A percentile compares a stretch with the other conserved stretches of the same genome.
Evolutionary conservation across 257 asterid species (phyloP).

Genomic region (Petrea volubilis): DNA sequence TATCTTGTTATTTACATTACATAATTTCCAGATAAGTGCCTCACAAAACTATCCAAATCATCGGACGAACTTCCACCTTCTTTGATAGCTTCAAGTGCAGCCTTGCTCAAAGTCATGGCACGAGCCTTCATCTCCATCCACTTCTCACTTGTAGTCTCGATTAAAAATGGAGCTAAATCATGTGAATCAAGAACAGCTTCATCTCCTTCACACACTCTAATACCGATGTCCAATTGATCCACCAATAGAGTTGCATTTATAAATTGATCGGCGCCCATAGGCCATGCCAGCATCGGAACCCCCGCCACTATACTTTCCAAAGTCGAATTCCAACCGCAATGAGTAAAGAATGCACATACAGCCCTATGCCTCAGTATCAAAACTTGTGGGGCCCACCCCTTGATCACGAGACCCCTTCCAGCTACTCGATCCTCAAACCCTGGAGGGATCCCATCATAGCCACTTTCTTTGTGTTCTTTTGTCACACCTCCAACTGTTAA

Average conservation of each 20-base stretch:
- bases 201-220: conserved; percentile 64
- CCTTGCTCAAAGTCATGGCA: conserved; percentile 40
- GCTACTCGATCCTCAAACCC: conserved; percentile 72
- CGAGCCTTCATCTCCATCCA: conserved; percentile 43
- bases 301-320: conserved; percentile 57
- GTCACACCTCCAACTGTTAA: conserved; percentile 52
- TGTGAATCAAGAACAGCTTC: conserved; percentile 41
- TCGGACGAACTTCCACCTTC: conserved; percentile 60
- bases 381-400: conserved; percentile 84
- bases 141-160: conserved; percentile 19
- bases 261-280: conserved; percentile 83
- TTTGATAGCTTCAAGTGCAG: conserved; percentile 45
- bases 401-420: conserved; percentile 61
- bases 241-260: conserved; percentile 57
- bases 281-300: conserved; percentile 77
- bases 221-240: conserved; percentile 53
- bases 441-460: conserved; percentile 46
- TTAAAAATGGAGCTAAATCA: conserved; percentile 36
- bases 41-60: conserved; percentile 38
- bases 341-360: conserved; percentile 46
- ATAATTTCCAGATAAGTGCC: conserved; percentile 21
- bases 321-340: conserved; percentile 79
- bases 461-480: conserved; percentile 41
- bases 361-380: conserved; percentile 54
- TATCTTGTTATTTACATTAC: too few relatives aligned